Conservation (phyloP, 2,329 filamentous ascomycete genomes). For the Alternaria postmessia region DNA sequence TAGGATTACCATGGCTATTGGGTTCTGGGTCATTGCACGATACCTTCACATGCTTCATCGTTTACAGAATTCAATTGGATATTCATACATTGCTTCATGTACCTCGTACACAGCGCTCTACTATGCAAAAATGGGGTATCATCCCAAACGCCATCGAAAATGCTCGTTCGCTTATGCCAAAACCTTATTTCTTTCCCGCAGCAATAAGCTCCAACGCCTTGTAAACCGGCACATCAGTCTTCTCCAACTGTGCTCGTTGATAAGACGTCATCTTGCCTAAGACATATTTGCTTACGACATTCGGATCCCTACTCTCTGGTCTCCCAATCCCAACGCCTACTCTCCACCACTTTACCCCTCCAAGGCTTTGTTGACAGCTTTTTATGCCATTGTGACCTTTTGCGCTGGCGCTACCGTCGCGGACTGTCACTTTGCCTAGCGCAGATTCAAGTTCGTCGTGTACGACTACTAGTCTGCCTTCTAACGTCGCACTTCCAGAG, state of each 20-base stretch:
- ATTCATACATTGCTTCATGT: constrained; percentile 15
- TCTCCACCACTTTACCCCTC: constrained; percentile 58
- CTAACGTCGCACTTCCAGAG: constrained; percentile 21
- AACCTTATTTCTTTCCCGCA: constrained; percentile 37
- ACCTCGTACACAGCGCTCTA: constrained; percentile 6
- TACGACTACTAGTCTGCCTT: constrained; percentile 72
- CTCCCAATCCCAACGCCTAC: constrained; percentile 90
- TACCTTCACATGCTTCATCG: constrained; percentile 25
- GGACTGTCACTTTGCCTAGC: constrained; percentile 72
- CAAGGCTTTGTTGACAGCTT: constrained; percentile 46
- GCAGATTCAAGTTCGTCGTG: constrained; percentile 87
- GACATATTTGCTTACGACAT: constrained; percentile 79
- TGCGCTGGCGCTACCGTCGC: constrained; percentile 62
- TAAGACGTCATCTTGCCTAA: constrained; percentile 68
- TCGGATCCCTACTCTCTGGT: constrained; percentile 71
- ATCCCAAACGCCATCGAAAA: constrained; percentile 16
- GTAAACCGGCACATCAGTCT: constrained; percentile 58
- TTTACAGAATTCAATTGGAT: constrained; percentile 10
- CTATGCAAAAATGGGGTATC: constrained; percentile 19
- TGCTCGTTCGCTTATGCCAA: constrained; percentile 13
- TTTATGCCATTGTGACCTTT: constrained; percentile 59
- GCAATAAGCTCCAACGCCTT: constrained; percentile 62
- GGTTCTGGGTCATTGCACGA: constrained; percentile 29
- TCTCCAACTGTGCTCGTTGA: constrained; percentile 56
- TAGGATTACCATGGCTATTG: background rate